Evolutionary conservation across 129 eudicot genomes (phyloP), one percentile per base, ranked within the genome.

Genomic region (Centella asiatica): DNA sequence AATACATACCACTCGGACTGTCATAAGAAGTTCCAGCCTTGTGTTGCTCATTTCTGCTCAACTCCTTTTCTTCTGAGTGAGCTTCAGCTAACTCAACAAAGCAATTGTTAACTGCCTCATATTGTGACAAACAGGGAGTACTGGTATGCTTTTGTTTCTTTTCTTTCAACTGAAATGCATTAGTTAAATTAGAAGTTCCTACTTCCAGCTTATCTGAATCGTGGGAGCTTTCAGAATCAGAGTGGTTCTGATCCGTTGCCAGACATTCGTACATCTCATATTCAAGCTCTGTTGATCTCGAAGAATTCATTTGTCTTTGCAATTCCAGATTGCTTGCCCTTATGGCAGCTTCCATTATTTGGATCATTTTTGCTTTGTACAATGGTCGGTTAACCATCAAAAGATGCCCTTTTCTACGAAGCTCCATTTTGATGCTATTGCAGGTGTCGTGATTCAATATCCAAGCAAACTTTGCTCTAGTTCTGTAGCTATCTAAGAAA

Each of bases 321-420:
- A 63, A 55, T 67, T 80, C 83, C 27, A 68, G 72, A 67, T 48
- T 72, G 46, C 45, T 72, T 36, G 77, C 83, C 45, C 78, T 81
- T 58, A 64, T 56, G 11, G 75, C 76, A 62, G 87, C 74, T 72
- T 86, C 97, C 57, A 90, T 58, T 36, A 90, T 76, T 27, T 86
- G 97, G 74, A 84, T 70, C 81, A 90, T 64, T 74, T 92, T 92
- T 31, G 86, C 72, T 65, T 84, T 87, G 81, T 92, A 84, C 23
- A 92, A 45, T 62, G 99, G 99, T 44, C 75, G 74, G 32, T 84
- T 90, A 33, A 92, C 95, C 96, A 87, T 87, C 68, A 82, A 39
- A 26, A 67, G 20, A 78, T 92, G 90, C 28, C 98, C 95, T 44
- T 85, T 69, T 48, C 73, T 64, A 17, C 83, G 83, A 65, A 92